Evolutionary conservation across 1,284 basidiomycete genomes (phyloP), one percentile per base, ranked within the genome.

Genomic region (Baeospora myosura): DNA sequence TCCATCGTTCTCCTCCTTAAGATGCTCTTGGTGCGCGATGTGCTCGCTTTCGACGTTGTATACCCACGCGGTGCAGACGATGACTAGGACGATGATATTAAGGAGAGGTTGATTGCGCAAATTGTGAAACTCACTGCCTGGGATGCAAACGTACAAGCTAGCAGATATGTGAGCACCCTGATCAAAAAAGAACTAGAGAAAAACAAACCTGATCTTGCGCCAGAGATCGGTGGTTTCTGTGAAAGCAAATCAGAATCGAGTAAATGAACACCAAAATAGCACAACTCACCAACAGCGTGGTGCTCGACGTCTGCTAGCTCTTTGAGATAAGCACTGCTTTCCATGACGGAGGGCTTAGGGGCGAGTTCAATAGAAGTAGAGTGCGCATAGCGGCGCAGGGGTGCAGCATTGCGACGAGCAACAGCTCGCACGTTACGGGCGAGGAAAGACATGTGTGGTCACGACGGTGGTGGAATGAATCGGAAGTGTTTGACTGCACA

Each of bases 11-110:
- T 87, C 85, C 33, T 75, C 69, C 57, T 74, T 80, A 60, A 85
- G 58, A 59, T 88, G 88, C 40, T 78, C 77, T 48, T 74, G 51
- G 59, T 91, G 87, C 7, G 71, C 76, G 38, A 70, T 71, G 54
- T 91, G 88, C 59, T 89, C 87, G 18, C 63, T 63, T 65, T 89
- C 87, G 20, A 77, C 68, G 44, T 85, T 83, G 66, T 81, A 81
- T 38, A 85, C 82, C 79, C 83, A 90, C 41, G 77, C 72, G 47
- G 65, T 57, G 50, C 75, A 72, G 42, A 77, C 74, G 25, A 74
- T 65, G 42, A 86, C 86, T 88, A 47, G 44, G 38, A 38, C 33
- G 18, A 22, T 46, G 45, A 42, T 25, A 39, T 40, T 41, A 45
- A 28, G 17, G 16, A 38, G 31, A 16, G 28, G 44, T 40, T 12